phyloP scores from a whole-genome alignment of 78 protist species.

The Diacronema lutheri region DNA sequence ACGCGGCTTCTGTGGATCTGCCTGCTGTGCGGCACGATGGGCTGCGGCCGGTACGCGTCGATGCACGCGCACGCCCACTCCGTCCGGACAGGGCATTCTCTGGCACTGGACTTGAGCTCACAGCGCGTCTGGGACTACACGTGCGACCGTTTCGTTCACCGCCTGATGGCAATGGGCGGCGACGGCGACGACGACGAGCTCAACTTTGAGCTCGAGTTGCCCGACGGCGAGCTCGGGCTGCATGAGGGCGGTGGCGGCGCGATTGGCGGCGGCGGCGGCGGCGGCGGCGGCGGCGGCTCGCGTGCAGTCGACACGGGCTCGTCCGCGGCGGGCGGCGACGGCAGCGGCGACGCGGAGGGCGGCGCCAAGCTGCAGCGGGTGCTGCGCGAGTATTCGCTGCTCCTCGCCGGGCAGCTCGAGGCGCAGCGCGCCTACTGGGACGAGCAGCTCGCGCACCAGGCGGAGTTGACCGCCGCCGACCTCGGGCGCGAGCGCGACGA shows the following conservation, averaged over 20 bases:
- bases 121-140: constrained; percentile 45
- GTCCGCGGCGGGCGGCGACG: not conserved
- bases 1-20: constrained; percentile 24
- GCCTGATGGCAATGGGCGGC: not conserved
- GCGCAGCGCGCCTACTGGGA: constrained; percentile 8
- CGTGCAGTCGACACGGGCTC: not conserved
- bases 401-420: constrained; percentile 32
- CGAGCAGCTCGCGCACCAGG: not conserved
- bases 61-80: not conserved
- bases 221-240: no score
- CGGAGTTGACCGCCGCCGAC: not conserved
- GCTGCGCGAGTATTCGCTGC: constrained; percentile 22
- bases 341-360: no score
- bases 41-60: constrained; percentile 34
- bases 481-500: no score
- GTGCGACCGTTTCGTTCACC: constrained; percentile 16
- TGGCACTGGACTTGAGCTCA: constrained; percentile 12
- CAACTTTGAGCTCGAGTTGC: no score
- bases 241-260: no score
- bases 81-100: not conserved
- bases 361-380: not conserved
- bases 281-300: no score
- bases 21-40: constrained; percentile 33
- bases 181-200: constrained; percentile 26
- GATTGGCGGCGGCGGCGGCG: no score